Conservation (phyloP, 2,329 filamentous ascomycete species). For the Trichoderma koningii region DNA sequence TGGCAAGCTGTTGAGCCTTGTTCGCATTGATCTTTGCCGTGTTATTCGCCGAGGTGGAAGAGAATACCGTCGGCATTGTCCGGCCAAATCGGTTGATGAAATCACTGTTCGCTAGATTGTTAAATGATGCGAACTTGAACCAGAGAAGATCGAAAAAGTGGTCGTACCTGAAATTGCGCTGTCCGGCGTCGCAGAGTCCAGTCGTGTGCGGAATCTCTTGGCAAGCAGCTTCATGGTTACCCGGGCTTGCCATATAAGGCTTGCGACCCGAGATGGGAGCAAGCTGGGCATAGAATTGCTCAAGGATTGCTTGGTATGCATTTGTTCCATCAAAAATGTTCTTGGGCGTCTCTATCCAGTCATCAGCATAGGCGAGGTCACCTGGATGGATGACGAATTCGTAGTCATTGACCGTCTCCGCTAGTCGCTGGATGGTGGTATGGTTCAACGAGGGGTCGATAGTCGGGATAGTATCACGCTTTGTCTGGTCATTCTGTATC, state of each 20-base stretch:
- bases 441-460: constrained; percentile 57
- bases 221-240: constrained; percentile 62
- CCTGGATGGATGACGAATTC: constrained; percentile 57
- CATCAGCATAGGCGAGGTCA: constrained; percentile 61
- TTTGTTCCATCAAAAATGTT: constrained; percentile 52
- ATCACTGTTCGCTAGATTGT: constrained; percentile 38
- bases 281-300: constrained; percentile 52
- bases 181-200: constrained; percentile 51
- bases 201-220: constrained; percentile 44
- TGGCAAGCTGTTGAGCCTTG: constrained; percentile 44
- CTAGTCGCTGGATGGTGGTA: constrained; percentile 59
- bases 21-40: constrained; percentile 48
- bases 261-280: constrained; percentile 53
- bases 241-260: constrained; percentile 48
- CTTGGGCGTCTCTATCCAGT: constrained; percentile 52
- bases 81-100: constrained; percentile 57
- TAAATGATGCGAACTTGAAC: not conserved
- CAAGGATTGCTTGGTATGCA: constrained; percentile 59
- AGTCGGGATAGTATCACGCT: constrained; percentile 51
- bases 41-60: constrained; percentile 49
- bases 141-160: not conserved
- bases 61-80: constrained; percentile 50
- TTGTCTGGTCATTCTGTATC: constrained; percentile 45
- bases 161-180: constrained; percentile 57
- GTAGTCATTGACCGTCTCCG: constrained; percentile 54